A percentile compares a stretch with the other conserved stretches of the same genome.
These are phyloP conservation scores for Exophiala dermatitidis DNA, from an alignment of 2,329 filamentous ascomycete species.

Conservation along the genomic window DNA sequence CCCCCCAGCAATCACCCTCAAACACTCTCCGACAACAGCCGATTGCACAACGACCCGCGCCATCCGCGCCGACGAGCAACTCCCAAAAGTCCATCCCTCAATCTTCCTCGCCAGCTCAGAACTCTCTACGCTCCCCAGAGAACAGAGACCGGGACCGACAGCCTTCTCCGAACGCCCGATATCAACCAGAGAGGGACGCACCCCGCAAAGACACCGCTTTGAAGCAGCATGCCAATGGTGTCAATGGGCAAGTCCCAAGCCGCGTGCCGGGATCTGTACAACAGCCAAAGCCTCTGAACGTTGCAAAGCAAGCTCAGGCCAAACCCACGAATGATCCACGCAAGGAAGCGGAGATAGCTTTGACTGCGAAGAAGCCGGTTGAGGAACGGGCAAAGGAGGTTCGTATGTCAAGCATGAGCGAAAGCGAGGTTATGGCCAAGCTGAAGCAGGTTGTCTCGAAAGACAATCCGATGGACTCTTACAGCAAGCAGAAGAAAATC, in stretches of 20 bases:
- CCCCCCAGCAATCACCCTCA: conserved; percentile 52
- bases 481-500: conserved; percentile 99
- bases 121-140: conserved; percentile 32
- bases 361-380: conserved; percentile 71
- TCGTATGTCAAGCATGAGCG: conserved; percentile 97
- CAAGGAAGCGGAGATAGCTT: conserved; percentile 81
- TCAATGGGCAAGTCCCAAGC: conserved; percentile 39
- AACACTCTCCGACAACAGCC: conserved; percentile 32
- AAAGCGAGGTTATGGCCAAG: conserved; percentile 94
- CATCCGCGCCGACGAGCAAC: conserved; percentile 51
- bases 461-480: conserved; percentile 87
- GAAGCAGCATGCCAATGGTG: conserved; percentile 38
- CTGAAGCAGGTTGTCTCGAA: conserved; percentile 91
- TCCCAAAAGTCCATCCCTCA: conserved; percentile 25
- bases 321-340: conserved; percentile 58
- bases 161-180: conserved; percentile 33
- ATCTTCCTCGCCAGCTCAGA: conserved; percentile 28
- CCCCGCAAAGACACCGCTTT: conserved; percentile 34
- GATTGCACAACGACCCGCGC: conserved; percentile 69
- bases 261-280: conserved; percentile 43
- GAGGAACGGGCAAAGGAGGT: conserved; percentile 80
- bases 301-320: conserved; percentile 55
- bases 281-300: conserved; percentile 69
- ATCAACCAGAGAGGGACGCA: conserved; percentile 30
- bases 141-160: conserved; percentile 32